Base-by-base conservation (phyloP, 345 rosid genomes). In the Ceriops decandra region DNA sequence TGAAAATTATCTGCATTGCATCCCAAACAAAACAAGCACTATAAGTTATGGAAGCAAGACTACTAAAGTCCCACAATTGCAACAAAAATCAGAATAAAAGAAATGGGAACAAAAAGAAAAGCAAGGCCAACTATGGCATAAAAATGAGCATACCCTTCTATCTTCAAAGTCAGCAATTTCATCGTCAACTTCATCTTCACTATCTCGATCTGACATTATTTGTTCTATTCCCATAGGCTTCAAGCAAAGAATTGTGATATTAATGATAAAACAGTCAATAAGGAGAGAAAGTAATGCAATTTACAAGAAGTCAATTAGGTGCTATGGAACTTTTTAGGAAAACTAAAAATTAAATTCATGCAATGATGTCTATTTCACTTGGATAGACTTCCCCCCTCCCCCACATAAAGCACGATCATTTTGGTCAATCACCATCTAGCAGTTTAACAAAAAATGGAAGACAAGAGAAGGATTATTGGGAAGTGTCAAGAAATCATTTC, bases 131-230 rank as follows among this genome's bases (percentile, higher is more conserved):
- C 49, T 42, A 42, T 54, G 28, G 19, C 26, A 30, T 24, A 21
- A 66, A 36, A 27, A 62, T 53, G 35, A 68, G n/a, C 85, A 72
- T 86, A 90, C 99, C 90, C 97, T 83, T 80, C 92, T 86, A 82
- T 91, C 99, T 84, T 95, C 99, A 77, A 91, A 84, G 79, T 95
- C 98, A 47, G 99, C 99, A 73, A 95, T 96, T 81, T 95, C 98
- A 68, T 95, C 97, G 76, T 90, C 98, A 28, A 90, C 96, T 82
- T 95, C 99, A 79, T 95, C 99, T 79, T 95, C 99, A 62, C 98
- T 95, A 70, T 95, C 99, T 69, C 88, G 84, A 73, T 91, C 98
- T 0, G 96, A 91, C 83, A 82, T 78, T 72, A 91, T 93, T 86
- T 95, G 97, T 75, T 90, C 98, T 49, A 82, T 24, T 27, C 82